Evolutionary conservation across 768 basidiomycete species (phyloP).

Genomic region (Auricularia cornea): DNA sequence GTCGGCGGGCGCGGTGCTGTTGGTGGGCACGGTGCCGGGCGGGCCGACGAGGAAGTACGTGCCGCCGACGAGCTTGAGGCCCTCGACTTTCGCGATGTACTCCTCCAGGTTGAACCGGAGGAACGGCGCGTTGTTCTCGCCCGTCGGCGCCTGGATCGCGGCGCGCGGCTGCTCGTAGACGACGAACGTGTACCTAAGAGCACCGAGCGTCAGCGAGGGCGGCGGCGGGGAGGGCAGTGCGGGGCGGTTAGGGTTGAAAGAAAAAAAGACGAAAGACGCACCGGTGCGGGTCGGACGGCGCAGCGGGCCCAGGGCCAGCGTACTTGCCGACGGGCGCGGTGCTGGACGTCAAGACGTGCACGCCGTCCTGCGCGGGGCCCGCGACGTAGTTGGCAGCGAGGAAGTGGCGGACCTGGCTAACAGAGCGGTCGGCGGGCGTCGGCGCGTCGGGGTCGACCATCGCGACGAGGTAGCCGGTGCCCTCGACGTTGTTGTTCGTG

Average conservation of each 20-base stretch:
- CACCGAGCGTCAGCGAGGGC: neutral
- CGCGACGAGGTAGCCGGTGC: neutral
- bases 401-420: conserved; percentile 41
- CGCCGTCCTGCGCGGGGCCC: neutral
- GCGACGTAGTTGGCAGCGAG: conserved; percentile 34
- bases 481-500: neutral
- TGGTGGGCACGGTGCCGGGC: neutral
- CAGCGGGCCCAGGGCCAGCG: conserved; percentile 34
- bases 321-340: conserved; percentile 35
- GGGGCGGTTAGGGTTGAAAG: too few relatives aligned
- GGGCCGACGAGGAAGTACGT: neutral
- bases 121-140: neutral
- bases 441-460: conserved; percentile 42
- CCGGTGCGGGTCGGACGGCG: conserved; percentile 36
- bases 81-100: neutral
- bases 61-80: neutral
- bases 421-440: conserved; percentile 37
- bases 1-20: neutral
- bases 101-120: neutral
- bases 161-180: neutral
- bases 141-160: neutral
- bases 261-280: conserved; percentile 12
- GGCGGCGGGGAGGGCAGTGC: neutral
- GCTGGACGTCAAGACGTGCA: conserved; percentile 24
- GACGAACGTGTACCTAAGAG: neutral